Base-by-base conservation (phyloP, 495 filamentous ascomycete species). In the Neurospora pannonica region DNA sequence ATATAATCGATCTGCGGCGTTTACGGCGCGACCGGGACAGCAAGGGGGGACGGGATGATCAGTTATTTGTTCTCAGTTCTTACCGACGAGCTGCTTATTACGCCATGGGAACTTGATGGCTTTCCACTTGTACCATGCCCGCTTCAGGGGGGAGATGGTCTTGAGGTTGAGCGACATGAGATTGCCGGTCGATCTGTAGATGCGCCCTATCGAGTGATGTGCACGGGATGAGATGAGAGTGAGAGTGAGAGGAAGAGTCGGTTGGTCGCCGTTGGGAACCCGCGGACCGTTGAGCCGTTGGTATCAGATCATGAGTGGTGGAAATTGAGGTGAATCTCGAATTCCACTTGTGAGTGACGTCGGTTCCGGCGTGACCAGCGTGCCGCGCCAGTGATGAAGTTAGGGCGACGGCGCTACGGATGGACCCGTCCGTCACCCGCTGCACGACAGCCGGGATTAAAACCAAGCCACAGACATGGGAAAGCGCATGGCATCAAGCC, bases 51-150 rank as follows among this genome's bases (percentile, higher is more conserved):
- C 13, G 24, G 54, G 54, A 17, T 62, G 54, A 17, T 34, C 28
- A 62, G 3, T 31, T 28, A 13, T 60, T 62, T 17, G 13, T 62
- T 62, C 54, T 9, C 28, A 62, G 28, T 62, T 34, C 88, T 78
- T 79, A 95, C 95, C 95, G 74, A 92, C 88, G 54, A 97, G 89
- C 81, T 91, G 94, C 54, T 89, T 88, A 76, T 88, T 90, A 76
- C 96, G 88, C 96, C 96, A 98, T 72, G 96, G 96, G 3, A 98
- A 84, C 43, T 88, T 87, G 36, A 97, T 85, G 31, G 88, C 86
- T 78, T 97, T 97, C 94, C 94, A 99, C 79, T 89, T 92, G 77
- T 90, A 92, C 93, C 94, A 98, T 36, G 84, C 79, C 71, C 79
- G 79, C 38, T 81, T 77, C 39, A 88, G 70, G 19, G 84, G 79